These are phyloP conservation scores for Phaeosphaeria sp. DNA, from an alignment of 2,329 filamentous ascomycete genomes.

Conservation along the genomic window DNA sequence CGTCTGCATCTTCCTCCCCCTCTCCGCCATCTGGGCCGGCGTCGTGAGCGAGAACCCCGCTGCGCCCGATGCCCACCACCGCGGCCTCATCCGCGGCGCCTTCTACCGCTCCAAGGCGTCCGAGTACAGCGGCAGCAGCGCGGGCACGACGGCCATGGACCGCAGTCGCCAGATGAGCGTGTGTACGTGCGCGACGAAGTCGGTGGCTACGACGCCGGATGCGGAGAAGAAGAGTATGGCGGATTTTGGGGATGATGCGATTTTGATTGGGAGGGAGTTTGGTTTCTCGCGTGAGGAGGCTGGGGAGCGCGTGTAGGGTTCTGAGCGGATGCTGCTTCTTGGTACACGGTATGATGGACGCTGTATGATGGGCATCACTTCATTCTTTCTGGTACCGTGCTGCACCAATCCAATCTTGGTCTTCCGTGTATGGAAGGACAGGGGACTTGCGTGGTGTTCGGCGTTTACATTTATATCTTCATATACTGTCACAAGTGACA, in stretches of 20 bases:
- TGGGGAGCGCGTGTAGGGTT: slow-evolving; percentile 10
- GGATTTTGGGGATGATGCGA: slow-evolving; percentile 15
- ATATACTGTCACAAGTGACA: neutral
- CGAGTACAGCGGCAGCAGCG: slow-evolving; percentile 7
- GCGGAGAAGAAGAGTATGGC: slow-evolving; percentile 7
- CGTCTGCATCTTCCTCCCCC: slow-evolving; percentile 68
- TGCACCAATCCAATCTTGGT: neutral
- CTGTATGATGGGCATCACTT: too few species aligned
- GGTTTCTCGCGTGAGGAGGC: slow-evolving; percentile 21
- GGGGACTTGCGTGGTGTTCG: neutral
- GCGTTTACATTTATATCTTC: neutral
- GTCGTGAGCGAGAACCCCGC: slow-evolving; percentile 33
- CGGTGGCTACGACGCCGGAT: slow-evolving; percentile 6
- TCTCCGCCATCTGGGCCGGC: slow-evolving; percentile 71
- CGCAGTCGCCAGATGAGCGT: slow-evolving; percentile 27
- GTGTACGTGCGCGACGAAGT: slow-evolving; percentile 15
- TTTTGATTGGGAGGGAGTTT: slow-evolving; percentile 33
- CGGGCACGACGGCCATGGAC: slow-evolving; percentile 16
- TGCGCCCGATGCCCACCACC: slow-evolving; percentile 35
- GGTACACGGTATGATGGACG: too few species aligned
- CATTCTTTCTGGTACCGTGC: neutral
- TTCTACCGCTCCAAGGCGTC: slow-evolving; percentile 20
- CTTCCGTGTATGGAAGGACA: neutral
- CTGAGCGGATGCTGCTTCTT: neutral
- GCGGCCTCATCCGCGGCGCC: slow-evolving; percentile 28